A percentile compares a stretch with the other conserved stretches of the same genome.
Conservation (phyloP, 2,329 filamentous ascomycete genomes). For the Diaporthe citrichinensis region DNA sequence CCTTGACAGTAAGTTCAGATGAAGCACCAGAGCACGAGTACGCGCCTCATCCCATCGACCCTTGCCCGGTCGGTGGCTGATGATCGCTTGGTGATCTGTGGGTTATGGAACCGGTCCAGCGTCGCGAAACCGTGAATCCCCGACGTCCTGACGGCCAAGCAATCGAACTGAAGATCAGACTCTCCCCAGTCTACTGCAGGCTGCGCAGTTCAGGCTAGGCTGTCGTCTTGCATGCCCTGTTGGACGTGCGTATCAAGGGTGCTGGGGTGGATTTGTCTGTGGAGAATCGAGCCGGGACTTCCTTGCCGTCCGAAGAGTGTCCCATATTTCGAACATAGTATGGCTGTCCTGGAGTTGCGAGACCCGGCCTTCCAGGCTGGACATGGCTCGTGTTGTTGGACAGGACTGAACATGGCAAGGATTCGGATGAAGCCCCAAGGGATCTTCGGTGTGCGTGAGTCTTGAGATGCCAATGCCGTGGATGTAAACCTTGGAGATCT, state of each 20-base stretch:
- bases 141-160: conserved; percentile 24
- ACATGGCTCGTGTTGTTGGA: not conserved
- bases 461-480: conserved; percentile 22
- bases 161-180: conserved; percentile 35
- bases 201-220: conserved; percentile 5
- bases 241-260: conserved; percentile 25
- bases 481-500: conserved; percentile 6
- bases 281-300: conserved; percentile 8
- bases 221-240: conserved; percentile 10
- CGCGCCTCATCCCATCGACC: conserved; percentile 31
- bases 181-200: conserved; percentile 19
- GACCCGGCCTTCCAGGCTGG: conserved; percentile 6
- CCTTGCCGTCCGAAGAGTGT: conserved; percentile 18
- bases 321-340: not conserved
- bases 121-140: conserved; percentile 35
- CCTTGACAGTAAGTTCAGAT: conserved; percentile 31
- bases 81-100: conserved; percentile 32
- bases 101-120: conserved; percentile 27
- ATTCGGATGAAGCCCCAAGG: conserved; percentile 21
- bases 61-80: conserved; percentile 26
- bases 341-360: not conserved
- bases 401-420: not conserved
- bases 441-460: conserved; percentile 25
- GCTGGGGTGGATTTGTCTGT: not conserved
- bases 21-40: conserved; percentile 20